phyloP scores from a whole-genome alignment of 108 stramenopile species.

The Epithemia pelagica region DNA sequence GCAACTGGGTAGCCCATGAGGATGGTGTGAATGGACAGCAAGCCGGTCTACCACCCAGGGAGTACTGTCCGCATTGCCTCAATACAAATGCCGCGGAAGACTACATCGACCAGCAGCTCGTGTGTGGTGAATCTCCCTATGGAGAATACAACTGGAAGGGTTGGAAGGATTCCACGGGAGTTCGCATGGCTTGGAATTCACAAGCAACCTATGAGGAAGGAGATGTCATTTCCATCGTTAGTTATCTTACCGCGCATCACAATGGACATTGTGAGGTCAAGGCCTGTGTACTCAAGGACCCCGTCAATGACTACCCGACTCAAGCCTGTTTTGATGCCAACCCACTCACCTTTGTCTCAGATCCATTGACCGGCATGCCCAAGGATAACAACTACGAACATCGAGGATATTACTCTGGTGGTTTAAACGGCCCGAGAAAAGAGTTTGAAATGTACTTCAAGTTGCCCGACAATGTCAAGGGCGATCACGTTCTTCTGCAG shows the following conservation, averaged over 20 bases:
- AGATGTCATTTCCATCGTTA: slow-evolving; percentile 27
- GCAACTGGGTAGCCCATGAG: slow-evolving; percentile 26
- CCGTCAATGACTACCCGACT: slow-evolving; percentile 28
- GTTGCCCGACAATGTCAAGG: slow-evolving; percentile 43
- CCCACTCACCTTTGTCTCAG: slow-evolving; percentile 43
- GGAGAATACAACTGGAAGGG: slow-evolving; percentile 31
- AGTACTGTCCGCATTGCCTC: slow-evolving; percentile 11
- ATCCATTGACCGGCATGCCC: slow-evolving; percentile 28
- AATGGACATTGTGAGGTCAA: slow-evolving; percentile 37
- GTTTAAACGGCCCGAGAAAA: slow-evolving; percentile 10
- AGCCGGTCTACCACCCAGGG: neutral
- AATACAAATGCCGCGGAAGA: slow-evolving; percentile 14
- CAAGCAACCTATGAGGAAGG: slow-evolving; percentile 36
- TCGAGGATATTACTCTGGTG: slow-evolving; percentile 31
- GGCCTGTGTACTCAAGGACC: no score
- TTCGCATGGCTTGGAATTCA: slow-evolving; percentile 16
- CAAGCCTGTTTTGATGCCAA: slow-evolving; percentile 49
- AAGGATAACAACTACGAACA: slow-evolving; percentile 36
- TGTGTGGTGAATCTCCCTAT: slow-evolving; percentile 24
- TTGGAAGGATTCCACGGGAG: slow-evolving; percentile 22
- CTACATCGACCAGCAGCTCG: slow-evolving; percentile 10
- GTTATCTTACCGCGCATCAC: slow-evolving; percentile 37
- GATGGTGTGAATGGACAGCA: slow-evolving; percentile 12
- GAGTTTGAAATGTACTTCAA: slow-evolving; percentile 33
- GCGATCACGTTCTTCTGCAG: slow-evolving; percentile 55